phyloP scores from a whole-genome alignment of 2,329 filamentous ascomycete genomes.

The Verticillium dahliae region DNA sequence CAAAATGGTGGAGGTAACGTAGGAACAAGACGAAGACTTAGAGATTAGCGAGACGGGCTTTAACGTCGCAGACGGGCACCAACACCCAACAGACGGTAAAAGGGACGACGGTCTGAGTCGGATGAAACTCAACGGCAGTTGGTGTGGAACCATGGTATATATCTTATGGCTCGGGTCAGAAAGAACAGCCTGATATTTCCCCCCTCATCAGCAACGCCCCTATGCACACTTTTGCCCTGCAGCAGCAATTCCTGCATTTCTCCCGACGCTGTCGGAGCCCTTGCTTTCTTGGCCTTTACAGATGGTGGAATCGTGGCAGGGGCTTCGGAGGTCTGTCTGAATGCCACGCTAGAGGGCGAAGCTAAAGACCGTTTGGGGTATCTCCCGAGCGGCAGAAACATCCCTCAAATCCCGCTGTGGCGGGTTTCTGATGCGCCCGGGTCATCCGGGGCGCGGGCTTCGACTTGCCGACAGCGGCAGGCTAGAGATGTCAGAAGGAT shows the following conservation, averaged over 20 bases:
- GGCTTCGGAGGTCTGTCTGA: not conserved
- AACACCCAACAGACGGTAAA: not conserved
- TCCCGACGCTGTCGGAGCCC: not conserved
- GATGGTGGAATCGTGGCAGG: not conserved
- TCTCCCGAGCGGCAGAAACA: not conserved
- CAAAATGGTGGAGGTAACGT: not conserved
- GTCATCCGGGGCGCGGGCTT: not conserved
- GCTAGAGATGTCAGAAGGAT: not conserved
- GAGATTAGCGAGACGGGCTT: not conserved
- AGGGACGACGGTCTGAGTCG: not conserved
- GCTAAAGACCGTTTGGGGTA: not conserved
- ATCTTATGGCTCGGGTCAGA: not conserved
- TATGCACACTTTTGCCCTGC: not conserved
- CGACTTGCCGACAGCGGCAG: not conserved
- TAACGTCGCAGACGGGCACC: not conserved
- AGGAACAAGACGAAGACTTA: not conserved
- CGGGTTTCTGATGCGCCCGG: not conserved
- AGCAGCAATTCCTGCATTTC: not conserved
- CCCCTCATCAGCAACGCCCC: not conserved
- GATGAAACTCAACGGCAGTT: not conserved
- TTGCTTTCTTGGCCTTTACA: not conserved
- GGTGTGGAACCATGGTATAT: not conserved
- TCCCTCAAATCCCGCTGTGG: not conserved
- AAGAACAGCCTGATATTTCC: not conserved
- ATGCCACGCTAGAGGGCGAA: not conserved